These are phyloP conservation scores for Aechmea fasciata DNA, from an alignment of 176 grass and related monocot species.

Conservation along the genomic window DNA sequence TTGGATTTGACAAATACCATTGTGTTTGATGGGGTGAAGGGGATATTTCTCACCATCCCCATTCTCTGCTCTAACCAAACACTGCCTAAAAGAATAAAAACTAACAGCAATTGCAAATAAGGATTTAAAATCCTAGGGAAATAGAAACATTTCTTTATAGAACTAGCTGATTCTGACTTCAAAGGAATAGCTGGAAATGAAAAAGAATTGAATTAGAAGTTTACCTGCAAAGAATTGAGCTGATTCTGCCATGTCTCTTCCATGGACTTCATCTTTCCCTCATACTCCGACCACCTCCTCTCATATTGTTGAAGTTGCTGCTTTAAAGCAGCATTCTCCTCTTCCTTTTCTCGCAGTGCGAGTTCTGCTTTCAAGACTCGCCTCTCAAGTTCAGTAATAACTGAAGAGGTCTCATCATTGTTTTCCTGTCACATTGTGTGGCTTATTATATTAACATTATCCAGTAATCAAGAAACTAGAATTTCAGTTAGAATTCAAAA, in stretches of 20 bases:
- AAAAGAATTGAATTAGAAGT: neutral
- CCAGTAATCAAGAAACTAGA: no score
- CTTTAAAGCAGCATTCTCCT: constrained; percentile 33
- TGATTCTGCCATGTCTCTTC: constrained; percentile 37
- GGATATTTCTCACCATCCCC: neutral
- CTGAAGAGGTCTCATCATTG: neutral
- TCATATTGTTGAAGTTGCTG: constrained; percentile 34
- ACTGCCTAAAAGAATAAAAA: neutral
- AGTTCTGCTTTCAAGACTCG: constrained; percentile 21
- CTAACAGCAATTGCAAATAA: neutral
- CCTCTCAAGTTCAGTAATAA: constrained; percentile 23
- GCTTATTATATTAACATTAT: no score
- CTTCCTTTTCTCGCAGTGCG: constrained; percentile 19
- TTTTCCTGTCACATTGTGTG: constrained; percentile 1
- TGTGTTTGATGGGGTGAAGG: no score
- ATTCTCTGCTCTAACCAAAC: neutral
- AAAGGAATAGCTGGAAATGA: neutral
- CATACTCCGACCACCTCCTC: constrained; percentile 32
- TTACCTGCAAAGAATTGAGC: constrained; percentile 25
- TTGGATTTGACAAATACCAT: no score
- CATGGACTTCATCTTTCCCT: constrained; percentile 40
- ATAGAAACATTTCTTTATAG: neutral
- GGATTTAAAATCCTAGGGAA: neutral
- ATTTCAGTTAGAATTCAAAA: neutral
- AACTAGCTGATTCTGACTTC: neutral